Evolutionary conservation across 2,329 filamentous ascomycete species (phyloP).

Genomic region (Paracorniculantispora psalliotae): DNA sequence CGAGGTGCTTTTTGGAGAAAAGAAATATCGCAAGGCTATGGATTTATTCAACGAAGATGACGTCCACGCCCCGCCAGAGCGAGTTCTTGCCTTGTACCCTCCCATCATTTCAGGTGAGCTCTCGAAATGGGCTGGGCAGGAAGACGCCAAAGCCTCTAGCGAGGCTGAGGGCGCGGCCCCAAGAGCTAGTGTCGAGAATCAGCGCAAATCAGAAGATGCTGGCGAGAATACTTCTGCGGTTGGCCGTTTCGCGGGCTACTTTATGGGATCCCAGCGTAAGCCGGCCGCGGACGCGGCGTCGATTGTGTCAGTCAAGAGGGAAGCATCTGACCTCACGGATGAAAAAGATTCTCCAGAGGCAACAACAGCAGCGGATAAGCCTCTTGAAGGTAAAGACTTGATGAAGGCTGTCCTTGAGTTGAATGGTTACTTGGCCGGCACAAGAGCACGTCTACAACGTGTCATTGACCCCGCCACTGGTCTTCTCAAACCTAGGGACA

Average conservation of each 20-base stretch:
- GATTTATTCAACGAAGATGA: conserved; percentile 82
- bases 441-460: conserved; percentile 61
- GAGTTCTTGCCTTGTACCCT: conserved; percentile 82
- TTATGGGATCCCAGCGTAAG: conserved; percentile 44
- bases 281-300: conserved; percentile 52
- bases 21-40: conserved; percentile 78
- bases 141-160: conserved; percentile 35
- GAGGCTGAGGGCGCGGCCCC: conserved; percentile 25
- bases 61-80: conserved; percentile 82
- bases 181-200: neutral
- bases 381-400: conserved; percentile 75
- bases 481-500: conserved; percentile 49
- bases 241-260: conserved; percentile 50
- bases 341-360: conserved; percentile 50
- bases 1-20: conserved; percentile 73
- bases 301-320: conserved; percentile 53
- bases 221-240: conserved; percentile 27
- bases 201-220: conserved; percentile 21
- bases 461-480: conserved; percentile 59
- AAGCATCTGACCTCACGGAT: conserved; percentile 34
- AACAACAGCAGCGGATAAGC: conserved; percentile 43
- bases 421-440: conserved; percentile 82
- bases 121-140: conserved; percentile 50
- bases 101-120: conserved; percentile 76
- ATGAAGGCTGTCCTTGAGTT: conserved; percentile 76